A percentile compares a stretch with the other conserved stretches of the same genome.
phyloP scores from a whole-genome alignment of 2,329 filamentous ascomycete species.

The Clonostachys solani region DNA sequence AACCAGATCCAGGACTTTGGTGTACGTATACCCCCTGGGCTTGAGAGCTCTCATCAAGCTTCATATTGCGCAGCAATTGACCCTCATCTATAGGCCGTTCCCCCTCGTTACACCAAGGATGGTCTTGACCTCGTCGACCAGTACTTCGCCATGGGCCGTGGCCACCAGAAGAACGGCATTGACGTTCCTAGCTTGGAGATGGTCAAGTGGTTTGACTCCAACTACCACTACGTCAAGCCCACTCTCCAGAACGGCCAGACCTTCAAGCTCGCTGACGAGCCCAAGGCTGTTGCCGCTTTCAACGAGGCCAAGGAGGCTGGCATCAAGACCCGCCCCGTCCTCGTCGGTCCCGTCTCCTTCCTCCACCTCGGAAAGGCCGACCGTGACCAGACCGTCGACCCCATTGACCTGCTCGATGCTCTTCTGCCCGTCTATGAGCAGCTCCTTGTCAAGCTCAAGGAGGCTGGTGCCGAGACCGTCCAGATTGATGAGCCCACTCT shows the following conservation, averaged over 20 bases:
- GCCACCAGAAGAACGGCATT: constrained; percentile 90
- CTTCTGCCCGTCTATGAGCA: constrained; percentile 93
- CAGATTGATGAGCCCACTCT: constrained; percentile 98
- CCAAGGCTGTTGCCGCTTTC: constrained; percentile 94
- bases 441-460: constrained; percentile 90
- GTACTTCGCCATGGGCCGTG: constrained; percentile 99
- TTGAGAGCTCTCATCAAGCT: too few relatives aligned
- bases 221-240: constrained; percentile 99
- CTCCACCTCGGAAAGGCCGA: constrained; percentile 97
- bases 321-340: constrained; percentile 86
- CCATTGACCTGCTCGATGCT: constrained; percentile 90
- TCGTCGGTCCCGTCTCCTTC: constrained; percentile 96
- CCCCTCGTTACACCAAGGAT: constrained; percentile 90
- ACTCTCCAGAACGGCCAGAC: constrained; percentile 95
- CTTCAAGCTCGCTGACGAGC: constrained; percentile 82
- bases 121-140: constrained; percentile 85
- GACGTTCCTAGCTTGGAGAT: constrained; percentile 96
- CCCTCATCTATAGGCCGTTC: constrained; percentile 61
- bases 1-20: constrained; percentile 98
- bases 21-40: constrained; percentile 47
- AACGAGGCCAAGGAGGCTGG: constrained; percentile 97
- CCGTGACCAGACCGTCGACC: constrained; percentile 87
- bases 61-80: too few relatives aligned
- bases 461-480: constrained; percentile 90
- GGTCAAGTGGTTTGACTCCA: constrained; percentile 99